A percentile compares a stretch with the other conserved stretches of the same genome.
Evolutionary conservation across 176 grass and related monocot species (phyloP).

Genomic region (Elaeis guineensis): DNA sequence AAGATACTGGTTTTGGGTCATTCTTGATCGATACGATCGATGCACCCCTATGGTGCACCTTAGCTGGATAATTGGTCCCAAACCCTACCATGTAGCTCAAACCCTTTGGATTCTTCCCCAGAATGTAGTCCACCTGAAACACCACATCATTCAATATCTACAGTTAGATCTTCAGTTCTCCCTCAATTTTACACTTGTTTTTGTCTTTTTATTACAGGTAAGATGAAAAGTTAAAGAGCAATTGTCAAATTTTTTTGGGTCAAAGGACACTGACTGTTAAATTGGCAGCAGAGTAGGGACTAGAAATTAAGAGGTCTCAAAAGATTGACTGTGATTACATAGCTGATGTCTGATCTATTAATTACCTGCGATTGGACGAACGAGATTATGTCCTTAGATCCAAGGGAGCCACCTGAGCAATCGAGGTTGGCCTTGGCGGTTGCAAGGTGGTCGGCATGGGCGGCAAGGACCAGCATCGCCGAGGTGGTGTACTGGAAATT

Average conservation of each 20-base stretch:
- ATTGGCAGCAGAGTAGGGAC: too few species aligned
- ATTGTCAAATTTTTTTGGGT: too few species aligned
- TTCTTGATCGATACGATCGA: slow-evolving; percentile 50
- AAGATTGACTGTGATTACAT: too few species aligned
- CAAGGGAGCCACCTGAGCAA: slow-evolving; percentile 9
- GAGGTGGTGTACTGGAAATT: slow-evolving; percentile 55
- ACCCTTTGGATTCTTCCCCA: slow-evolving; percentile 41
- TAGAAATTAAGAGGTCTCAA: too few species aligned
- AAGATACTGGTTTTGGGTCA: slow-evolving; percentile 19
- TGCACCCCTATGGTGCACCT: slow-evolving; percentile 70
- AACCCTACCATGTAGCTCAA: slow-evolving; percentile 94
- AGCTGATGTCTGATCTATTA: not conserved
- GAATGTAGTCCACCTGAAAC: slow-evolving; percentile 52
- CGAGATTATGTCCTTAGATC: slow-evolving; percentile 23
- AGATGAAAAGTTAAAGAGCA: too few species aligned
- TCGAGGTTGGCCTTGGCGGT: slow-evolving; percentile 6
- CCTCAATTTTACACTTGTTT: too few species aligned
- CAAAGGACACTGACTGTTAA: too few species aligned
- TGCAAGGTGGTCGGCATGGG: slow-evolving; percentile 41
- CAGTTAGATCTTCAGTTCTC: too few species aligned
- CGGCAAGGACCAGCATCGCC: slow-evolving; percentile 32
- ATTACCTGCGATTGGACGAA: slow-evolving; percentile 29
- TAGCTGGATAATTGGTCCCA: slow-evolving; percentile 20
- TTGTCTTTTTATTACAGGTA: too few species aligned
- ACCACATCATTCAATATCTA: not conserved